Evolutionary conservation across 2,329 filamentous ascomycete genomes (phyloP).

Genomic region (Hymenoscyphus infarciens): DNA sequence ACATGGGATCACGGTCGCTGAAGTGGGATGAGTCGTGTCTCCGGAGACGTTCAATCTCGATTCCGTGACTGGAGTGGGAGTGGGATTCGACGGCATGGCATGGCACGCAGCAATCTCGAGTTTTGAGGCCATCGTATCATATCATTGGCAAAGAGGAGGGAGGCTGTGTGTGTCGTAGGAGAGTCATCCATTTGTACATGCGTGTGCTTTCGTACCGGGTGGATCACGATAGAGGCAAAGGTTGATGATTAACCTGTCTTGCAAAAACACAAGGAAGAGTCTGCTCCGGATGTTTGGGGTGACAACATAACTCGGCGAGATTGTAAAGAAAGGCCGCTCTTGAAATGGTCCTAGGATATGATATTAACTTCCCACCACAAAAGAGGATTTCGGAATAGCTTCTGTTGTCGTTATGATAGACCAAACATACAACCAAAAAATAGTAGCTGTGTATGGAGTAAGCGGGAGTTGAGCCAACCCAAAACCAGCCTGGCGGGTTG

Average conservation of each 20-base stretch:
- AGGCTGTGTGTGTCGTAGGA: not conserved
- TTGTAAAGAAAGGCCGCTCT: no score
- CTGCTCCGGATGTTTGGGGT: not conserved
- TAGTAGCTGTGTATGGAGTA: not conserved
- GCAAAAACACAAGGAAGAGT: not conserved
- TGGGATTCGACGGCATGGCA: constrained; percentile 1
- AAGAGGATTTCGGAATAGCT: not conserved
- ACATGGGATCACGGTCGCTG: not conserved
- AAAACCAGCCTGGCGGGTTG: not conserved
- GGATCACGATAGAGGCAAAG: constrained; percentile 3
- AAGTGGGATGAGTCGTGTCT: constrained; percentile 1
- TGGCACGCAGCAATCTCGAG: not conserved
- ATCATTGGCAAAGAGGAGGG: not conserved
- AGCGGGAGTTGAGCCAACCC: not conserved
- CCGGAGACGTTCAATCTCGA: not conserved
- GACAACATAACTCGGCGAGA: not conserved
- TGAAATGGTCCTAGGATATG: no score
- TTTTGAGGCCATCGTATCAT: constrained; percentile 3
- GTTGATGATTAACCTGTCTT: no score
- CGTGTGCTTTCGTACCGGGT: not conserved
- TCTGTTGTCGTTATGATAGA: no score
- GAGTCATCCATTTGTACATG: not conserved
- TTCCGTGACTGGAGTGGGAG: not conserved
- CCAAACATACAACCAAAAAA: no score
- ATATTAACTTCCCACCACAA: no score